Evolutionary conservation across 345 rosid species (phyloP), one percentile per base, ranked within the genome.

Genomic region (Brassica rapa): DNA sequence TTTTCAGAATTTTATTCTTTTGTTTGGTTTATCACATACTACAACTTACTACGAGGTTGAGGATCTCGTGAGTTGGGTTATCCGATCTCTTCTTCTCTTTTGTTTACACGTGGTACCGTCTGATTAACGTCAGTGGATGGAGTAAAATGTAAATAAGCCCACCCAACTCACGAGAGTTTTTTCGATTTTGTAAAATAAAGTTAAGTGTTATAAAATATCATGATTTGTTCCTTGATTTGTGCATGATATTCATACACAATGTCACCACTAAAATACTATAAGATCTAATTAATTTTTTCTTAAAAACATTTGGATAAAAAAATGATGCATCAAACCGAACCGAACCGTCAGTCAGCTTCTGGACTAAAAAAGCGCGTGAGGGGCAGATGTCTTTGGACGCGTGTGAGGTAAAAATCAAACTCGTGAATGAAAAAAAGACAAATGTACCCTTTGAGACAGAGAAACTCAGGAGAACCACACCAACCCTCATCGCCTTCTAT

Each of bases 401-500:
- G 66, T 6, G 66, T 29, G 64, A 6, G 3, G 15, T 29, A 14
- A 39, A 62, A 14, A 62, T 5, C 5, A 30, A 30, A 62, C 66
- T n/a, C 4, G 59, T 53, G 59, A 15, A 16, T 23, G 15, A 19
- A 0, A 29, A 19, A 63, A 65, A 35, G 69, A 65, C 51, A 37
- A 65, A 19, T 9, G 8, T 70, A 43, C n/a, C 80, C 83, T 29
- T 6, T n/a, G 29, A 53, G 68, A 27, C 2, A 56, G 77, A 56
- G 77, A 71, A 57, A 64, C 23, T 4, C 70, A 73, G 69, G 60
- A 73, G 74, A 35, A 68, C 82, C 78, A 78, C 78, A 76, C 72
- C 76, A 75, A 80, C 76, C 78, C 70, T 60, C 73, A 51, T 69
- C 66, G 61, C 70, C 77, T 51, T 79, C 76, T 60, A 65, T 71